Percentiles rank a stretch among this genome's conserved stretches.
Conservation (phyloP, 2,329 filamentous ascomycete genomes). For the Colletotrichum tropicale region DNA sequence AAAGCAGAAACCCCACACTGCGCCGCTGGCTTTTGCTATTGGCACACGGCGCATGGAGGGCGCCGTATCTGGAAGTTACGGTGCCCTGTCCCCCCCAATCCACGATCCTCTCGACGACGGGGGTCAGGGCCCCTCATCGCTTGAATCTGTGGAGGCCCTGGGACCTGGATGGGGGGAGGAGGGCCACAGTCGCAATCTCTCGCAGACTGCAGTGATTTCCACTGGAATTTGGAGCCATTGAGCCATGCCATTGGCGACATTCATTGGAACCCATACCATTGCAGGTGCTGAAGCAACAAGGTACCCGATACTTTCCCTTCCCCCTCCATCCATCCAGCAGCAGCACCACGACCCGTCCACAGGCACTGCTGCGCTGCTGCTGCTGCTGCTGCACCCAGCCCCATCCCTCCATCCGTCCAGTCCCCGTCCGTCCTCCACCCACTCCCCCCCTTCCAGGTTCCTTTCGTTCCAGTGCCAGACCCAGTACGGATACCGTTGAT, state of each 20-base stretch:
- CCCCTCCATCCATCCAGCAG: neutral
- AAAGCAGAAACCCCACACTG: neutral
- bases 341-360: neutral
- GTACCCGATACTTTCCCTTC: neutral
- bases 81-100: neutral
- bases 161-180: neutral
- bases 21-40: conserved; percentile 3
- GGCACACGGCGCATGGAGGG: neutral
- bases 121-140: neutral
- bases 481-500: neutral
- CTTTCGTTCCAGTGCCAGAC: neutral
- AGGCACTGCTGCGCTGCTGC: neutral
- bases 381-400: neutral
- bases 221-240: neutral
- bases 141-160: neutral
- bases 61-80: conserved; percentile 6
- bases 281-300: neutral
- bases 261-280: neutral
- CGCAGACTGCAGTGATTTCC: neutral
- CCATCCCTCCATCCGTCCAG: neutral
- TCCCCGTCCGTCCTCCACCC: neutral
- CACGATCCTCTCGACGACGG: neutral
- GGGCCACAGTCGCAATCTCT: conserved; percentile 11
- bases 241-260: neutral
- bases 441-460: neutral